A percentile compares a stretch with the other conserved stretches of the same genome.
Evolutionary conservation across 2,329 filamentous ascomycete genomes (phyloP).

Genomic region (Diaporthe batatas): DNA sequence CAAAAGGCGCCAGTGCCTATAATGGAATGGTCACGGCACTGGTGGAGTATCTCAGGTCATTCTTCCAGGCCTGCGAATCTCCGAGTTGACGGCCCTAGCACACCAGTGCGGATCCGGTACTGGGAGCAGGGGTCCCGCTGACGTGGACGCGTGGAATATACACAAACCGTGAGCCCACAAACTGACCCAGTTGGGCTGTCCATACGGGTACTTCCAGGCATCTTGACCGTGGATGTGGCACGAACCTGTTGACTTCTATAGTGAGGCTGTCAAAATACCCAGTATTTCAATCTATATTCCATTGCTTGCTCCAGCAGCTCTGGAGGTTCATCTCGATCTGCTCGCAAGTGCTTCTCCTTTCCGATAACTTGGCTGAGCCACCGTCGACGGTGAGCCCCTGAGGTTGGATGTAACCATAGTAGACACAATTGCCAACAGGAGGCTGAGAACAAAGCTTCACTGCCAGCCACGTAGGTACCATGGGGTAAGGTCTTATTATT

Average conservation of each 20-base stretch:
- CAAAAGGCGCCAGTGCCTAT: conserved; percentile 12
- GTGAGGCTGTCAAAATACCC: background rate
- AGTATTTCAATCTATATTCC: conserved; percentile 32
- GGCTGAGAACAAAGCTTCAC: background rate
- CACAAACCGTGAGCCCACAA: conserved; percentile 7
- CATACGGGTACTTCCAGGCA: conserved; percentile 20
- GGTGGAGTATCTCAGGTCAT: conserved; percentile 31
- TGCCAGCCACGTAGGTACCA: background rate
- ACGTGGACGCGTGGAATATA: conserved; percentile 23
- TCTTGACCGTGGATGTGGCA: conserved; percentile 3
- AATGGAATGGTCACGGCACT: conserved; percentile 24
- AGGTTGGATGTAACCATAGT: background rate
- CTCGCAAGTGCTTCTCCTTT: background rate
- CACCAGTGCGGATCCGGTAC: background rate
- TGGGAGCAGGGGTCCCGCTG: background rate
- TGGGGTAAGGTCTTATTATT: background rate
- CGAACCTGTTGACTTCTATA: background rate
- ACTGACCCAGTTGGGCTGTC: background rate
- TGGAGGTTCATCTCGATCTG: background rate
- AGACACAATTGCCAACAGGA: no score
- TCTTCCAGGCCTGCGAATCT: conserved; percentile 27
- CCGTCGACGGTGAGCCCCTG: conserved; percentile 15
- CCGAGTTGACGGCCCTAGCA: conserved; percentile 14
- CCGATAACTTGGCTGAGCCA: background rate
- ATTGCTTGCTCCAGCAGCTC: conserved; percentile 24